These are phyloP conservation scores for Raphanus sativus DNA, from an alignment of 345 rosid species.

Conservation along the genomic window DNA sequence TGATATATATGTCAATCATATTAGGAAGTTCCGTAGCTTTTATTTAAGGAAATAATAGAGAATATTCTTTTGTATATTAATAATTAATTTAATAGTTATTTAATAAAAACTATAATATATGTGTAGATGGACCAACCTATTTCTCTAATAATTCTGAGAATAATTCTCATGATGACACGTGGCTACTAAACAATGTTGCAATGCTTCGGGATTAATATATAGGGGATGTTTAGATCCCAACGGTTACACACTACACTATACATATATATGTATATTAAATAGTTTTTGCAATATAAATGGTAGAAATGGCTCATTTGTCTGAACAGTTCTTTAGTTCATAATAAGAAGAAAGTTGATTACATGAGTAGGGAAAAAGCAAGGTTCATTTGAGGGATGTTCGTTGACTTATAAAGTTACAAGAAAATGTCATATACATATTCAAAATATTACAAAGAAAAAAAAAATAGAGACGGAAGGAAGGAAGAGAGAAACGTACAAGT, in stretches of 20 bases:
- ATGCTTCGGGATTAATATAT: no score
- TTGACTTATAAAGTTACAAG: constrained; percentile 30
- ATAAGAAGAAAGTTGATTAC: constrained; percentile 25
- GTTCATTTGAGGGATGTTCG: constrained; percentile 30
- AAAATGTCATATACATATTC: constrained; percentile 23
- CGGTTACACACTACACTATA: not conserved
- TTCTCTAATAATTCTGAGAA: no score
- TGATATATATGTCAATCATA: no score
- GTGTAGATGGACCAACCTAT: no score
- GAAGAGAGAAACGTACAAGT: constrained; percentile 35
- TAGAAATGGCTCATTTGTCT: constrained; percentile 22
- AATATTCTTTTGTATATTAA: no score
- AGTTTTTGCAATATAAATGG: constrained; percentile 14
- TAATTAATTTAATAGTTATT: no score
- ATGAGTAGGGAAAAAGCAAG: constrained; percentile 25
- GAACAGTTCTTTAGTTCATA: constrained; percentile 30
- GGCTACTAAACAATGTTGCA: no score
- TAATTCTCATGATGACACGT: no score
- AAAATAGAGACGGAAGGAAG: constrained; percentile 3
- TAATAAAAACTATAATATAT: no score
- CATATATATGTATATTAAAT: not conserved
- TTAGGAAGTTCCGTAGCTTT: no score
- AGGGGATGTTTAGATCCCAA: constrained; percentile 13
- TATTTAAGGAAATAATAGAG: no score
- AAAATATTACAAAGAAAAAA: not conserved